These are phyloP conservation scores for Dothideomycetidae sp. DNA, from an alignment of 2,329 filamentous ascomycete species.

Conservation along the genomic window DNA sequence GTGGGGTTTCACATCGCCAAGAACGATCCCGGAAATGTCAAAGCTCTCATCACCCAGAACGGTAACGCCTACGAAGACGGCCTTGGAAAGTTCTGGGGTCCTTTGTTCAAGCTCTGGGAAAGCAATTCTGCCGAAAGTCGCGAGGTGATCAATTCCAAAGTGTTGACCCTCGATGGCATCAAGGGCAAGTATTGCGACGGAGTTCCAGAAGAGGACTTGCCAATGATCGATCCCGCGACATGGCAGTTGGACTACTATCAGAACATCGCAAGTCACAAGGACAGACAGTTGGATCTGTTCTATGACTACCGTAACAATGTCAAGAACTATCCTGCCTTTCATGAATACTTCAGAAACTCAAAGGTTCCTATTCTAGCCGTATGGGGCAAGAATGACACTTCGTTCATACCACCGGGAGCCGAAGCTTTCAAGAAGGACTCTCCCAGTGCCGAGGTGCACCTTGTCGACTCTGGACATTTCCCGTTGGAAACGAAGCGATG, in stretches of 20 bases:
- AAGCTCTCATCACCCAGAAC: constrained; percentile 44
- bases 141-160: constrained; percentile 21
- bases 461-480: constrained; percentile 45
- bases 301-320: constrained; percentile 46
- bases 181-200: constrained; percentile 20
- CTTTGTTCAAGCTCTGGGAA: constrained; percentile 34
- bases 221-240: constrained; percentile 29
- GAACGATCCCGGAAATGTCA: constrained; percentile 32
- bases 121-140: constrained; percentile 21
- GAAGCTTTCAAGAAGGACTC: constrained; percentile 41
- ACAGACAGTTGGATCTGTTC: constrained; percentile 43
- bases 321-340: constrained; percentile 39
- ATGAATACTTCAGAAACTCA: constrained; percentile 38
- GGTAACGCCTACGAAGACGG: constrained; percentile 48
- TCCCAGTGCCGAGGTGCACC: constrained; percentile 32
- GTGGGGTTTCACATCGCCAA: constrained; percentile 41
- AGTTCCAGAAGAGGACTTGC: constrained; percentile 17
- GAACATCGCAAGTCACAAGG: constrained; percentile 27
- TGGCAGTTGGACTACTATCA: constrained; percentile 34
- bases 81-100: constrained; percentile 39
- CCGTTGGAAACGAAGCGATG: constrained; percentile 30
- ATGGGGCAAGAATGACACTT: constrained; percentile 44
- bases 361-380: constrained; percentile 41
- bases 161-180: constrained; percentile 28
- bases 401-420: constrained; percentile 38